phyloP scores from a whole-genome alignment of 345 rosid species.

The Acer saccharum region DNA sequence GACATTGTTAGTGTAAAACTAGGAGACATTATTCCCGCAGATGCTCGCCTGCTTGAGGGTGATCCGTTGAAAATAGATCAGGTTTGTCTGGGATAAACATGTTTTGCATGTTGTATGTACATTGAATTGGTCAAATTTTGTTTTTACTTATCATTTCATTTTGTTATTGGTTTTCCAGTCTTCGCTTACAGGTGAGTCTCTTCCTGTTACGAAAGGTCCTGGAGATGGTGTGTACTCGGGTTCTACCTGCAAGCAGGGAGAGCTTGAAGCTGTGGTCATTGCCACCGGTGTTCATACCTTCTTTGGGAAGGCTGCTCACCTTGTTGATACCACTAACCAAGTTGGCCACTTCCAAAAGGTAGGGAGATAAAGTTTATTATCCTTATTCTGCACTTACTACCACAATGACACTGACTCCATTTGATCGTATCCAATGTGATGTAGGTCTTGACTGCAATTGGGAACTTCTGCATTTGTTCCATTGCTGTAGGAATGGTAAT shows the following conservation, averaged over 20 bases:
- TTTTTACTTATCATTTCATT: background rate
- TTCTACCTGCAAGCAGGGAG: slow-evolving; percentile 98
- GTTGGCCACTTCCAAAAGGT: slow-evolving; percentile 99
- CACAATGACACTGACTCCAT: slow-evolving; percentile 8
- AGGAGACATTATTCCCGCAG: slow-evolving; percentile 97
- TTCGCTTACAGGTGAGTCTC: slow-evolving; percentile 98
- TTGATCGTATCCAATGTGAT: slow-evolving; percentile 18
- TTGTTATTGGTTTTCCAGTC: slow-evolving; percentile 52
- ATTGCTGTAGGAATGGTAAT: slow-evolving; percentile 92
- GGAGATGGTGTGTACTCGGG: slow-evolving; percentile 99
- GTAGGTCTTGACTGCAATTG: slow-evolving; percentile 97
- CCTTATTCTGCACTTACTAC: background rate
- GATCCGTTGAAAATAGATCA: slow-evolving; percentile 97
- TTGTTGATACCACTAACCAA: slow-evolving; percentile 97
- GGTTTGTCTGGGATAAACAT: slow-evolving; percentile 38
- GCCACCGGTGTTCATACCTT: slow-evolving; percentile 98
- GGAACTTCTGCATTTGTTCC: slow-evolving; percentile 98
- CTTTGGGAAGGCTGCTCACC: slow-evolving; percentile 98
- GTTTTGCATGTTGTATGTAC: slow-evolving; percentile 8
- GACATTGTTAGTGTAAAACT: slow-evolving; percentile 89
- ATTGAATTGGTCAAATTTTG: slow-evolving; percentile 16
- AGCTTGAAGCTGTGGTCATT: slow-evolving; percentile 93
- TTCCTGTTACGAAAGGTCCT: slow-evolving; percentile 94
- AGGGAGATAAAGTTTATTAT: slow-evolving; percentile 22
- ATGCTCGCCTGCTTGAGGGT: slow-evolving; percentile 94